Evolutionary conservation across 2,329 filamentous ascomycete genomes (phyloP).

Genomic region (Colletotrichum melonis): DNA sequence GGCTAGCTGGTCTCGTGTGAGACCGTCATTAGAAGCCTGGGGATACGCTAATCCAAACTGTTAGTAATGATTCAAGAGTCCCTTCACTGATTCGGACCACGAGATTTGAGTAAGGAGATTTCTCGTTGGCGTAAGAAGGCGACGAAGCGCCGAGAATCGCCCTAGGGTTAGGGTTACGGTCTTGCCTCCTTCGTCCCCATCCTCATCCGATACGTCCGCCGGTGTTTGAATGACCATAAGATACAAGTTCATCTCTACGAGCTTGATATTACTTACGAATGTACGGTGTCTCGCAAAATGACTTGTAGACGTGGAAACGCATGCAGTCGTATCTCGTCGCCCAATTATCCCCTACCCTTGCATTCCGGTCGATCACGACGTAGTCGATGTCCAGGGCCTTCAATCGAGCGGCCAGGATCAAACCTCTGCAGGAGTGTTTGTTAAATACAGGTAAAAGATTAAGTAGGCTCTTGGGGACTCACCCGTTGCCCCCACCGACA

Average conservation of each 20-base stretch:
- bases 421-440: conserved; percentile 32
- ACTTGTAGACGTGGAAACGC: conserved; percentile 52
- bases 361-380: conserved; percentile 49
- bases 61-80: neutral
- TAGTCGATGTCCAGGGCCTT: conserved; percentile 50
- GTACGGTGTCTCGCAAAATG: conserved; percentile 49
- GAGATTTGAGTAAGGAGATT: neutral
- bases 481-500: conserved; percentile 48
- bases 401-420: conserved; percentile 48
- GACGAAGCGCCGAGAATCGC: neutral
- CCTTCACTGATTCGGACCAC: neutral
- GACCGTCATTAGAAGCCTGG: conserved; percentile 34
- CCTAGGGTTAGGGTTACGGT: neutral
- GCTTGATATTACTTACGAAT: conserved; percentile 38
- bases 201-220: too few species aligned
- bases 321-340: conserved; percentile 50
- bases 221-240: too few species aligned
- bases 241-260: too few species aligned
- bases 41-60: conserved; percentile 26
- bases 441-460: neutral
- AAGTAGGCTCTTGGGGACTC: conserved; percentile 9
- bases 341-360: conserved; percentile 52
- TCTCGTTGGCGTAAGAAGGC: neutral
- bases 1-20: conserved; percentile 41
- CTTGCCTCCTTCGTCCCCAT: neutral